Percentiles rank a stretch among this genome's conserved stretches.
These are phyloP conservation scores for Clitoria ternatea DNA, from an alignment of 306 rosid genomes.

Conservation along the genomic window DNA sequence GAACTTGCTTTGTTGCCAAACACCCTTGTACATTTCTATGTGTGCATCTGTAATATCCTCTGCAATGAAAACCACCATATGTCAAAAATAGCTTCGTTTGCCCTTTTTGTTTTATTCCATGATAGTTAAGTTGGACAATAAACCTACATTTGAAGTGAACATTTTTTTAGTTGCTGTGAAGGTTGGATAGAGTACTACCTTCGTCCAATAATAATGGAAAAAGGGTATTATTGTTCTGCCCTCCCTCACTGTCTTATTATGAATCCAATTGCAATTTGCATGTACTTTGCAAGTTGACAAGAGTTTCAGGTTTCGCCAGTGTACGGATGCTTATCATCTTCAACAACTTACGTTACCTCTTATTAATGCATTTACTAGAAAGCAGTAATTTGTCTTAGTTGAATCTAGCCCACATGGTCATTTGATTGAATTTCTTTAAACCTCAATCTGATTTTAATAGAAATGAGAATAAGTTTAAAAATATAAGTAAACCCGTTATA, in stretches of 20 bases:
- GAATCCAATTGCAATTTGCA: neutral
- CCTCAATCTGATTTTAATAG: too few relatives aligned
- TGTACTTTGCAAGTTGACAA: neutral
- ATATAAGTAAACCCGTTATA: too few relatives aligned
- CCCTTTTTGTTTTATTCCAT: neutral
- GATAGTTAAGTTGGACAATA: neutral
- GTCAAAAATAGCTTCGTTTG: neutral
- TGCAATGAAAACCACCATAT: conserved; percentile 27
- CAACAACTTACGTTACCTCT: neutral
- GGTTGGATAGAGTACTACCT: neutral
- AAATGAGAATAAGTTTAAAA: too few relatives aligned
- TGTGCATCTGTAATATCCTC: conserved; percentile 80
- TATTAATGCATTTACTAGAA: conserved; percentile 3
- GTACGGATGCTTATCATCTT: neutral
- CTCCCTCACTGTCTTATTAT: neutral
- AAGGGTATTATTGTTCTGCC: neutral
- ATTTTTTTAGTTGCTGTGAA: too few relatives aligned
- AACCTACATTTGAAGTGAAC: neutral
- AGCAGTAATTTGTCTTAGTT: neutral
- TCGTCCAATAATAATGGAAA: neutral
- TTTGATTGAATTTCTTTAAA: neutral
- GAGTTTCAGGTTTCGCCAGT: neutral
- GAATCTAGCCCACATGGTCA: neutral
- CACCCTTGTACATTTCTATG: conserved; percentile 56
- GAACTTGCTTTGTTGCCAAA: conserved; percentile 75